Evolutionary conservation across 1,284 basidiomycete species (phyloP).

Genomic region (Tremellales sp.): DNA sequence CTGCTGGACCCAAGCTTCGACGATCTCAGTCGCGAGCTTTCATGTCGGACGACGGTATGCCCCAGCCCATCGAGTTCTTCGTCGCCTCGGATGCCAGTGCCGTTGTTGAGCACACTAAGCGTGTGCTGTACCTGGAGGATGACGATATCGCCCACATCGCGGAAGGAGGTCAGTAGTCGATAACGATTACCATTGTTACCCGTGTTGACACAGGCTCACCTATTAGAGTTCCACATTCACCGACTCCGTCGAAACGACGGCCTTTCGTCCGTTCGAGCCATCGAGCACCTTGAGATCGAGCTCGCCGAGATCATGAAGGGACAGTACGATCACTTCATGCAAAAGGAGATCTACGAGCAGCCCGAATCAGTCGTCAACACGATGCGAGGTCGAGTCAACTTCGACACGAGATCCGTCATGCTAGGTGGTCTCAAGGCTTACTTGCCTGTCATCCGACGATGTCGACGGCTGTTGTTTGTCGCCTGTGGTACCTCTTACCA

Average conservation of each 20-base stretch:
- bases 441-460: constrained; percentile 90
- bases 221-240: constrained; percentile 91
- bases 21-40: constrained; percentile 97
- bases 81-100: constrained; percentile 96
- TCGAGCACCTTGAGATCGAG: constrained; percentile 98
- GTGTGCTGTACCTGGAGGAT: constrained; percentile 97
- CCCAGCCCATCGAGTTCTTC: constrained; percentile 99
- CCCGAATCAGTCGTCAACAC: constrained; percentile 99
- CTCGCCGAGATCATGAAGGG: constrained; percentile 99
- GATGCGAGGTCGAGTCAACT: constrained; percentile 99
- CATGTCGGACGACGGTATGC: constrained; percentile 96
- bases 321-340: constrained; percentile 99
- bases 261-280: constrained; percentile 76
- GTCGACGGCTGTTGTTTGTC: constrained; percentile 91
- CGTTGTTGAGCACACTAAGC: constrained; percentile 98
- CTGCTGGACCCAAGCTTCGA: constrained; percentile 67
- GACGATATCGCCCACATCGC: constrained; percentile 98
- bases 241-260: constrained; percentile 88
- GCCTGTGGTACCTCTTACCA: constrained; percentile 99
- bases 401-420: constrained; percentile 85
- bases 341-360: constrained; percentile 99
- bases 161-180: constrained; percentile 66
- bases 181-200: neutral
- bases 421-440: constrained; percentile 95
- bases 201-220: neutral